phyloP scores from a whole-genome alignment of 1,284 basidiomycete genomes.

The Volvariella volvacea region DNA sequence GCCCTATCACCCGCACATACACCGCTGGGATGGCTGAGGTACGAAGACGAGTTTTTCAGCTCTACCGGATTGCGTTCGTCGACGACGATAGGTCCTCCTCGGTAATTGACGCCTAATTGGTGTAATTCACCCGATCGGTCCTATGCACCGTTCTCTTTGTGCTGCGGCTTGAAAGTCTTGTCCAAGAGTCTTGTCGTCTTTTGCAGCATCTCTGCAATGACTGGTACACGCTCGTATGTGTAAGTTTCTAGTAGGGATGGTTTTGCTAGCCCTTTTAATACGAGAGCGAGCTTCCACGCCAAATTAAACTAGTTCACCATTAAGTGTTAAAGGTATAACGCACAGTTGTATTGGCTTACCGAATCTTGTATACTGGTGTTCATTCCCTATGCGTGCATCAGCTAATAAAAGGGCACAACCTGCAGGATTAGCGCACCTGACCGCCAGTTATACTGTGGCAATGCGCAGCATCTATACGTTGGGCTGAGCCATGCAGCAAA shows the following conservation, averaged over 20 bases:
- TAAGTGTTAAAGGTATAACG: background rate
- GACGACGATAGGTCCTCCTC: slow-evolving; percentile 17
- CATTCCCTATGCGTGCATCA: too few relatives aligned
- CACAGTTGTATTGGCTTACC: slow-evolving; percentile 14
- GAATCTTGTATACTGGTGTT: slow-evolving; percentile 34
- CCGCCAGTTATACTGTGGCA: slow-evolving; percentile 20
- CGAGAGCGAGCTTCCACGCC: slow-evolving; percentile 43
- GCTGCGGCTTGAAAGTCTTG: slow-evolving; percentile 11
- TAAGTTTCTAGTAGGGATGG: slow-evolving; percentile 32
- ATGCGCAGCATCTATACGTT: slow-evolving; percentile 15
- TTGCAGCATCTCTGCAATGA: slow-evolving; percentile 30
- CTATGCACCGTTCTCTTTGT: background rate
- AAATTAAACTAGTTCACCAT: slow-evolving; percentile 23
- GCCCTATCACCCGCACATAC: slow-evolving; percentile 10
- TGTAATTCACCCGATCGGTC: background rate
- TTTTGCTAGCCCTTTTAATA: slow-evolving; percentile 27
- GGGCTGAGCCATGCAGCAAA: background rate
- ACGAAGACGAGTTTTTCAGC: background rate
- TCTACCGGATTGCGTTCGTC: slow-evolving; percentile 12
- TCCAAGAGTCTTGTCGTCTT: slow-evolving; percentile 18
- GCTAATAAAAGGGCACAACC: too few relatives aligned
- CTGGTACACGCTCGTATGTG: slow-evolving; percentile 34
- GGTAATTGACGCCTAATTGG: slow-evolving; percentile 18
- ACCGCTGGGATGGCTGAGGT: slow-evolving; percentile 7
- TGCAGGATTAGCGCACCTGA: too few relatives aligned